These are phyloP conservation scores for Tetrahymena malaccensis DNA, from an alignment of 73 alveolate genomes.

Conservation along the genomic window DNA sequence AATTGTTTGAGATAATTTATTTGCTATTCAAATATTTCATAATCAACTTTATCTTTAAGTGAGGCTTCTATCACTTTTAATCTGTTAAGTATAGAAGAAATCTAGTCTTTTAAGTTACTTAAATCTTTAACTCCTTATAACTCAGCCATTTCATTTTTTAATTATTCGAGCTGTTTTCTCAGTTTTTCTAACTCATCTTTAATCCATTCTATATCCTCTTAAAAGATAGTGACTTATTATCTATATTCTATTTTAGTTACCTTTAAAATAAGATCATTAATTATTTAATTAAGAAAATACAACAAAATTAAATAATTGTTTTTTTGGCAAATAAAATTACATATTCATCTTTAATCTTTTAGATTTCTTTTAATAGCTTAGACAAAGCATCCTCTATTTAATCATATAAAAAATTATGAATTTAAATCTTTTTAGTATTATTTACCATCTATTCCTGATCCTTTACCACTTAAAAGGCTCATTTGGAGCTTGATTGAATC, in stretches of 20 bases:
- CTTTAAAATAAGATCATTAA: neutral
- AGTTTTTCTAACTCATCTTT: neutral
- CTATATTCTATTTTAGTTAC: neutral
- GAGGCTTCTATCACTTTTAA: neutral
- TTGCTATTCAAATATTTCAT: neutral
- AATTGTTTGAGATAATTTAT: neutral
- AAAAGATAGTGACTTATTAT: neutral
- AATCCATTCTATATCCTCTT: neutral
- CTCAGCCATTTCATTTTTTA: neutral
- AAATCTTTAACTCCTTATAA: neutral
- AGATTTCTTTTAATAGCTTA: neutral
- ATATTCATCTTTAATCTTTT: neutral
- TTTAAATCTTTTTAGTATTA: neutral
- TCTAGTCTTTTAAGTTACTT: neutral
- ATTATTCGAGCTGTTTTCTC: neutral
- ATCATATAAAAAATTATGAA: neutral
- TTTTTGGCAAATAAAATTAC: neutral
- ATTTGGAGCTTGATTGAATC: neutral
- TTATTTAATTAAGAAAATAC: neutral
- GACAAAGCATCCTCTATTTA: neutral
- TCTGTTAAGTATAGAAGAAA: neutral
- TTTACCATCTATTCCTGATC: neutral
- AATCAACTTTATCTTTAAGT: neutral
- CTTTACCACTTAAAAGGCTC: neutral
- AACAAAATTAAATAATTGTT: neutral